Evolutionary conservation across 371 early-diverging fungal genomes (phyloP), one percentile per base, ranked within the genome.

Genomic region (Lichtheimia ramosa): DNA sequence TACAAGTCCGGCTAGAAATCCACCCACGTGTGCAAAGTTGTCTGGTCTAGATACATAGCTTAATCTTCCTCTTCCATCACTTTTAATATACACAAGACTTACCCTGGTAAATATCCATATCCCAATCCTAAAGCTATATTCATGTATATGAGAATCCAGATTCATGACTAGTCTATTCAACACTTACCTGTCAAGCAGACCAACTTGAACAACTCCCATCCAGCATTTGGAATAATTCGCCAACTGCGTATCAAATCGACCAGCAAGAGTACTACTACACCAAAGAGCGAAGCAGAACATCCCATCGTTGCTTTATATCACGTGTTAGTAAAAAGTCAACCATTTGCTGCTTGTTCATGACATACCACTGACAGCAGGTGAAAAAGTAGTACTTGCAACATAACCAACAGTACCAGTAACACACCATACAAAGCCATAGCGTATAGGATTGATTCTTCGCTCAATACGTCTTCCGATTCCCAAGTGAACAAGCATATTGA

Each of bases 161-260:
- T 8, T 1, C 34, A 34, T 7, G 28, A 7, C 7, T 34, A 8
- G 34, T 10, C 34, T 34, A 51, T 51, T 20, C 15, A n/a, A 23
- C 15, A 3, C 8, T 25, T 61, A 61, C 61, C 55, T 14, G 40
- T 67, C 16, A 60, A 48, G 5, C 61, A 43, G 0, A 69, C 10
- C 5, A 92, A 68, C 64, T 89, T 89, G 59, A 81, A 56, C 13
- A 92, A 68, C 57, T 88, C 83, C 54, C 71, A 76, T 55, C 77
- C 71, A 15, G 91, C 90, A 5, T 81, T 66, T 20, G 74, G 62
- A 46, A 91, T 72, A 5, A 83, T 52, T 6, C 68, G 68, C 93
- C 93, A 93, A 73, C 89, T 83, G 52, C 83, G 79, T n/a, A 92
- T 10, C 8, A 91, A 68, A 58, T 95, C 92, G 40, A 92, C 68